Conservation (phyloP, 306 rosid species). For the Senna siamea region DNA sequence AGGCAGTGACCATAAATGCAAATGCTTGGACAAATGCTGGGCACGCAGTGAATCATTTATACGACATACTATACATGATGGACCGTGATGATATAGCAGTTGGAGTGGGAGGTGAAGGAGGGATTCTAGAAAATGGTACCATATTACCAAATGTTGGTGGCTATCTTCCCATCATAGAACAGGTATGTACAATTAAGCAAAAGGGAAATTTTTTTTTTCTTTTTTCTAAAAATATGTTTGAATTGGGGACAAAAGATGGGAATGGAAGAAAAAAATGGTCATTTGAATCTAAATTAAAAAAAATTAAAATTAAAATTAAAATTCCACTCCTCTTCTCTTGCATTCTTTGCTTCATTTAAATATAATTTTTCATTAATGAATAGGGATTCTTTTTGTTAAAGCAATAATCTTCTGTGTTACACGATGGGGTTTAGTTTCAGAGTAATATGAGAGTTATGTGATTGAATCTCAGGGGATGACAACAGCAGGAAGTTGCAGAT, state of each 20-base stretch:
- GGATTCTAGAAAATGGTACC: slow-evolving; percentile 63
- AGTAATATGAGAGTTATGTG: background rate
- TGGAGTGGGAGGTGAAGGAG: slow-evolving; percentile 96
- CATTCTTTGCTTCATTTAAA: too few relatives aligned
- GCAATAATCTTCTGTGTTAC: too few relatives aligned
- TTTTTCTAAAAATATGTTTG: too few relatives aligned
- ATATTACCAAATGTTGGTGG: slow-evolving; percentile 85
- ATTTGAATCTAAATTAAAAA: too few relatives aligned
- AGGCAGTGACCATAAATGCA: slow-evolving; percentile 81
- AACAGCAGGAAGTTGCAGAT: slow-evolving; percentile 78
- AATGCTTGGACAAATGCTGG: slow-evolving; percentile 91
- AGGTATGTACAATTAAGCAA: slow-evolving; percentile 49
- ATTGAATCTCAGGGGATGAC: slow-evolving; percentile 58
- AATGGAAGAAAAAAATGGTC: too few relatives aligned
- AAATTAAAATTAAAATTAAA: too few relatives aligned
- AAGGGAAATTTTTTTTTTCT: too few relatives aligned
- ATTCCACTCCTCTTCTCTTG: too few relatives aligned
- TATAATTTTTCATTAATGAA: too few relatives aligned
- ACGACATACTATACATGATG: slow-evolving; percentile 92
- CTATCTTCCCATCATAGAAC: slow-evolving; percentile 83
- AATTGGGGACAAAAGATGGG: too few relatives aligned
- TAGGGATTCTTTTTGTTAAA: too few relatives aligned
- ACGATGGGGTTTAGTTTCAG: too few relatives aligned
- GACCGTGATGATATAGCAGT: slow-evolving; percentile 77
- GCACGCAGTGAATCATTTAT: slow-evolving; percentile 85